Conservation (phyloP, 2,329 filamentous ascomycete species). For the Didymella segeticola region DNA sequence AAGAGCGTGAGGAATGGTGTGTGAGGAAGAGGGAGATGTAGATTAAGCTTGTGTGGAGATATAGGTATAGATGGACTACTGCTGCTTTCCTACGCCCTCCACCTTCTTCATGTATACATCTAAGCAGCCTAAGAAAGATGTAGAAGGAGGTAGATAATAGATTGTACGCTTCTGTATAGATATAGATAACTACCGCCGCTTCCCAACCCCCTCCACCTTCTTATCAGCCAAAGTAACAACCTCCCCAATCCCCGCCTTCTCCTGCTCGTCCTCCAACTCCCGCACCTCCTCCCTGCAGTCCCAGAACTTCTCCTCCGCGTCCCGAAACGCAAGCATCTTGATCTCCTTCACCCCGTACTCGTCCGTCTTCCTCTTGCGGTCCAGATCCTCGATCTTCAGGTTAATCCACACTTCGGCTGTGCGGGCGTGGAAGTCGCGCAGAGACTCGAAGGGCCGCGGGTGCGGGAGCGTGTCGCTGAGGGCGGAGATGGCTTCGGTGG, state of each 20-base stretch:
- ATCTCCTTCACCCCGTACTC: conserved; percentile 74
- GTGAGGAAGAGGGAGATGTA: too few relatives aligned
- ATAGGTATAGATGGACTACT: too few relatives aligned
- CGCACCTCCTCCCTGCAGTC: conserved; percentile 94
- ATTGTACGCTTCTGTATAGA: too few relatives aligned
- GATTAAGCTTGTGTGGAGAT: too few relatives aligned
- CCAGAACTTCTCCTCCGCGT: conserved; percentile 98
- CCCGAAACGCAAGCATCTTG: conserved; percentile 86
- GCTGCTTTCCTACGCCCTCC: too few relatives aligned
- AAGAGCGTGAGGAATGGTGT: too few relatives aligned
- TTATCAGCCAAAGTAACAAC: conserved; percentile 85
- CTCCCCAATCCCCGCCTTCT: conserved; percentile 92
- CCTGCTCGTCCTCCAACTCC: conserved; percentile 91
- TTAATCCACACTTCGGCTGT: conserved; percentile 93
- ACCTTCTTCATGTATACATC: too few relatives aligned
- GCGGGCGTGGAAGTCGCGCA: conserved; percentile 89
- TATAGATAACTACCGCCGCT: conserved; percentile 46
- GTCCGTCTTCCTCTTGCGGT: conserved; percentile 64
- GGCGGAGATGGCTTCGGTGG: conserved; percentile 60
- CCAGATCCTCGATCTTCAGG: conserved; percentile 75
- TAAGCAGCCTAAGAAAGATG: too few relatives aligned
- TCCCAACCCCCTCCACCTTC: conserved; percentile 52
- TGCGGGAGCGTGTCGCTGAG: conserved; percentile 77
- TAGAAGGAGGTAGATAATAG: too few relatives aligned
- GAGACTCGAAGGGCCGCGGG: conserved; percentile 81